Conservation (phyloP, 179 eudicot species). For the Beta lomatogona region DNA sequence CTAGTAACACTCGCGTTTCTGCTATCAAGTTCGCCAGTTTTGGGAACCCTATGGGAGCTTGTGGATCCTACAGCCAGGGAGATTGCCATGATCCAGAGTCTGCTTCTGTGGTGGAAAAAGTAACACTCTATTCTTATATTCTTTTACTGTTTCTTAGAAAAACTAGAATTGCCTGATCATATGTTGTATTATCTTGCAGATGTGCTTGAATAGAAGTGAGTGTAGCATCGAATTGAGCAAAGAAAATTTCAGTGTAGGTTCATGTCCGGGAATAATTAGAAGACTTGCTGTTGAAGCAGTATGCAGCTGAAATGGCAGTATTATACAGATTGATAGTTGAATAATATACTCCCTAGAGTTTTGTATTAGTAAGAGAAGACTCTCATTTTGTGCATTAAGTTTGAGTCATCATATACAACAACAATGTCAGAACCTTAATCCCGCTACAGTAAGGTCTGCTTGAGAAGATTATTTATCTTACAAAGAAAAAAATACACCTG, state of each 20-base stretch:
- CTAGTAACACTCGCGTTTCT: constrained; percentile 51
- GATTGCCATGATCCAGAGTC: constrained; percentile 73
- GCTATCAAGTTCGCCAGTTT: constrained; percentile 75
- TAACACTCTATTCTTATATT: constrained; percentile 12
- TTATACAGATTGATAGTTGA: not conserved
- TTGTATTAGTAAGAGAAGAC: not conserved
- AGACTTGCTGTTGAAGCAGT: constrained; percentile 73
- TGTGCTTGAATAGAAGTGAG: too few species aligned
- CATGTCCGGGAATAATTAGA: constrained; percentile 48
- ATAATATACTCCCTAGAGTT: not conserved
- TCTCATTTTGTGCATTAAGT: constrained; percentile 4
- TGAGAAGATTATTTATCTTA: not conserved
- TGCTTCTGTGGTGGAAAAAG: constrained; percentile 59
- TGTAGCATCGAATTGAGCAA: constrained; percentile 48
- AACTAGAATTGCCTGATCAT: not conserved
- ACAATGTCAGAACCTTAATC: too few species aligned
- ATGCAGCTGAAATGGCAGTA: constrained; percentile 51
- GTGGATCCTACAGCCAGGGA: constrained; percentile 66
- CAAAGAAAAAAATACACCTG: not conserved
- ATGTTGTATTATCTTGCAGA: constrained; percentile 42
- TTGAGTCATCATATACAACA: not conserved
- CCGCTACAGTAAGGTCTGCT: too few species aligned
- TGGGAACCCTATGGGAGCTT: constrained; percentile 72
- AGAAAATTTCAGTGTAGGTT: constrained; percentile 41
- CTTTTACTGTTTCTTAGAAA: not conserved